Conservation (phyloP, 1,284 basidiomycete genomes). For the Ustilago vetiveriae region DNA sequence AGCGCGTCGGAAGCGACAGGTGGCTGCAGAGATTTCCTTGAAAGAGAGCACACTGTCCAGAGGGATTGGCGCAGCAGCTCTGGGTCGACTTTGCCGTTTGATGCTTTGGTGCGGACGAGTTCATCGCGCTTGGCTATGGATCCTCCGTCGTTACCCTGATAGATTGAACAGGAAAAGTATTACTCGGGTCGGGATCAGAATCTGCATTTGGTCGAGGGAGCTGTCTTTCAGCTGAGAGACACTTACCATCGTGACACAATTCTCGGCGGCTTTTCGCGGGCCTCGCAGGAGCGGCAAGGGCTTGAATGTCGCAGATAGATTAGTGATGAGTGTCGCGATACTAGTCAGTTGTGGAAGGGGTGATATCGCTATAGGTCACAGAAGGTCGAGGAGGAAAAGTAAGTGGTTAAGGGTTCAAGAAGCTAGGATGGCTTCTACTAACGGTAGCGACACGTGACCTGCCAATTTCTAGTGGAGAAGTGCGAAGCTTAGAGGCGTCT, state of each 20-base stretch:
- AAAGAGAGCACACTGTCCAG: conserved; percentile 60
- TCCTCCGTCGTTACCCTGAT: conserved; percentile 64
- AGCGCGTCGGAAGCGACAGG: conserved; percentile 61
- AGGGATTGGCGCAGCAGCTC: conserved; percentile 50
- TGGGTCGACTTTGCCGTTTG: conserved; percentile 38
- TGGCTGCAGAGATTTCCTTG: conserved; percentile 39
- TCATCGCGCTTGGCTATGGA: conserved; percentile 62
- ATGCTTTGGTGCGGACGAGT: conserved; percentile 56
- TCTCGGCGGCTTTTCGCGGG: not conserved
- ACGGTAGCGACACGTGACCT: conserved; percentile 24
- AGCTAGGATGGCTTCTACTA: conserved; percentile 7
- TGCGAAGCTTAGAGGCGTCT: not conserved
- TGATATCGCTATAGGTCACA: no score
- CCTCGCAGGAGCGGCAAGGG: no score
- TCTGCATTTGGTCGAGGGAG: no score
- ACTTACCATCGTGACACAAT: conserved; percentile 6
- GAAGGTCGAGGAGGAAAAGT: not conserved
- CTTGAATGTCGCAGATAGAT: no score
- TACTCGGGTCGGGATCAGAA: no score
- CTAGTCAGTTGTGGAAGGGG: no score
- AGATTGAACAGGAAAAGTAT: not conserved
- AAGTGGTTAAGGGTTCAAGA: conserved; percentile 12
- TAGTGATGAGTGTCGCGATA: no score
- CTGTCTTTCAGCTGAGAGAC: not conserved
- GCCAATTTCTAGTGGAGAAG: conserved; percentile 25